Conservation (phyloP, 2,329 filamentous ascomycete genomes). For the Pseudocercospora fuligena region DNA sequence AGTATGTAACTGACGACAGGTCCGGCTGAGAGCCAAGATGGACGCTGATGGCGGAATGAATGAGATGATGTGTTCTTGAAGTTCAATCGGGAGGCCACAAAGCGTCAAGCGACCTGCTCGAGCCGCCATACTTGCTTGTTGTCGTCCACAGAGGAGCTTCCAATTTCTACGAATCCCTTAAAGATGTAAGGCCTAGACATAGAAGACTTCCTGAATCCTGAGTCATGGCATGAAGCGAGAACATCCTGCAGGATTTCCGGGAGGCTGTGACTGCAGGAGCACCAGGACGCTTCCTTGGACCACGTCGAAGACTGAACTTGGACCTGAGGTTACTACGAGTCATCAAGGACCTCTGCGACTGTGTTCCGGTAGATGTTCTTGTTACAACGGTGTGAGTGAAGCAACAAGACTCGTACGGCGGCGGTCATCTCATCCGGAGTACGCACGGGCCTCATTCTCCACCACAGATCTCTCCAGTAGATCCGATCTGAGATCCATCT, state of each 20-base stretch:
- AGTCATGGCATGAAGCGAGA: no score
- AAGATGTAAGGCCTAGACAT: no score
- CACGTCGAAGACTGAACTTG: no score
- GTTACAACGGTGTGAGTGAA: not conserved
- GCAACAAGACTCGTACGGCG: not conserved
- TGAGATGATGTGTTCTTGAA: not conserved
- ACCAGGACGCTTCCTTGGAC: no score
- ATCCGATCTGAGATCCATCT: constrained; percentile 1
- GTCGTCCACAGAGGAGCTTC: no score
- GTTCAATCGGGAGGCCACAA: not conserved
- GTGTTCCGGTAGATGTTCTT: not conserved
- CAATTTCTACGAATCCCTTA: no score
- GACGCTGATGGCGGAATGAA: not conserved
- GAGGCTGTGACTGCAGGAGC: no score
- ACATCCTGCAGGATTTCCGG: no score
- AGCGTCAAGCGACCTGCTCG: not conserved
- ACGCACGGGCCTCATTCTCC: not conserved
- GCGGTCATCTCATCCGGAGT: not conserved
- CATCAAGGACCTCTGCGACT: no score
- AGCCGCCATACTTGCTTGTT: not conserved
- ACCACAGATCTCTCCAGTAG: not conserved
- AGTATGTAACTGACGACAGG: not conserved
- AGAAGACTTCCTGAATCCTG: no score
- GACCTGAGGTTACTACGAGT: no score
- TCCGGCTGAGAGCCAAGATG: not conserved